Base-by-base conservation (phyloP, 495 filamentous ascomycete genomes). In the Xylona heveae region DNA sequence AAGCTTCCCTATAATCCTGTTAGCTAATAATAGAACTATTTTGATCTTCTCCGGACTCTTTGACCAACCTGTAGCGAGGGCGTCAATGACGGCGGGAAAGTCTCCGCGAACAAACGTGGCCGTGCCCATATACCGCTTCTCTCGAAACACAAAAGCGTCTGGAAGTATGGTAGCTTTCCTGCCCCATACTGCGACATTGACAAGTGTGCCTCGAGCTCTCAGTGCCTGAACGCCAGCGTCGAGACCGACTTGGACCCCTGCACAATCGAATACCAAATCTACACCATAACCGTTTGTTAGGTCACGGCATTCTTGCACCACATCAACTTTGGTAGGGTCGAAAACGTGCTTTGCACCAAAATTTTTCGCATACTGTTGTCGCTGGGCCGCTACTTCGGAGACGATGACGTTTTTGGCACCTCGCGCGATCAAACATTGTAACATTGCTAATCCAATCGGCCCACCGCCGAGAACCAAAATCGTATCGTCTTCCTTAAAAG, bases 101-200 rank as follows among this genome's bases (percentile, higher is more conserved):
- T 69, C 64, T 6, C 54, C 51, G 34, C 61, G 51, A 30, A 57
- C 54, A 46, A 70, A 72, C 9, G 64, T 54, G 7, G 63, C 57
- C 13, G 66, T 50, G 19, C 57, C 62, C 30, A 57, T 47, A 38
- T 61, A 62, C n/a, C 42, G 54, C 6, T 52, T 40, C 45, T 67
- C 59, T 5, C 45, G 37, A 21, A 59, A 58, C 35, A 61, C 50
- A 28, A 65, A 18, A 19, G 50, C 43, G 38, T 68, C 71, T 1
- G 61, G 57, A 3, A 45, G 38, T 15, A 73, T 47, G 5, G 47
- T 48, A 10, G 58, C 55, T 2, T 42, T 30, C 39, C 61, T 61
- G 42, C 69, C 67, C 68, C 68, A 74, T 17, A 73, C 56, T 1
- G 70, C 65, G 29, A 74, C 59, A 36, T 74, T 74, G 7, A 73